phyloP scores from a whole-genome alignment of 1,284 basidiomycete genomes.

The Heterobasidion parviporum region DNA sequence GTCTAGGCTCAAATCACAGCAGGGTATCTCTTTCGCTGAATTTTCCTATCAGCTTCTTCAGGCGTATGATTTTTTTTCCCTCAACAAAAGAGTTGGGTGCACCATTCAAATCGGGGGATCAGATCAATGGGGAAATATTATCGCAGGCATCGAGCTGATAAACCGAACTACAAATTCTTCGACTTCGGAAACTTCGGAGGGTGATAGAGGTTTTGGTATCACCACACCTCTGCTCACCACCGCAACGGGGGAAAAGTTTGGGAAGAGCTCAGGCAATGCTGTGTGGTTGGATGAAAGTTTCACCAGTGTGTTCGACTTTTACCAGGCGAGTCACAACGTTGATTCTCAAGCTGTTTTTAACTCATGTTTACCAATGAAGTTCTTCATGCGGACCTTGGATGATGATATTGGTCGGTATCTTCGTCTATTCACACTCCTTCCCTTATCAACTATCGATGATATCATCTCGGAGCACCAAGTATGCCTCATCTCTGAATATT shows the following conservation, averaged over 20 bases:
- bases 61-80: conserved; percentile 87
- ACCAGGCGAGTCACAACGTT: conserved; percentile 54
- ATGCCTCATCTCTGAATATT: conserved; percentile 9
- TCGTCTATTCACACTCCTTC: conserved; percentile 77
- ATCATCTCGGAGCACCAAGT: conserved; percentile 57
- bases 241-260: conserved; percentile 88
- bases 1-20: conserved; percentile 68
- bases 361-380: conserved; percentile 40
- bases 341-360: background rate
- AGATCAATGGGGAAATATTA: conserved; percentile 99
- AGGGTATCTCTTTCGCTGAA: conserved; percentile 93
- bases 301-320: conserved; percentile 86
- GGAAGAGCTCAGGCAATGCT: conserved; percentile 95
- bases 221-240: conserved; percentile 95
- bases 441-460: conserved; percentile 47
- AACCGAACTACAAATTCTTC: conserved; percentile 33
- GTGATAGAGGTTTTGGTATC: conserved; percentile 68
- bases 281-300: conserved; percentile 77
- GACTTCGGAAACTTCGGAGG: conserved; percentile 14
- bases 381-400: conserved; percentile 81
- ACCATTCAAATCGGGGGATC: conserved; percentile 91
- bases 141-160: conserved; percentile 88
- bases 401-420: conserved; percentile 79
- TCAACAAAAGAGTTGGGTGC: conserved; percentile 66
- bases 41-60: conserved; percentile 97